Base-by-base conservation (phyloP, 768 basidiomycete genomes). In the Candolleomyces eurysporus region DNA sequence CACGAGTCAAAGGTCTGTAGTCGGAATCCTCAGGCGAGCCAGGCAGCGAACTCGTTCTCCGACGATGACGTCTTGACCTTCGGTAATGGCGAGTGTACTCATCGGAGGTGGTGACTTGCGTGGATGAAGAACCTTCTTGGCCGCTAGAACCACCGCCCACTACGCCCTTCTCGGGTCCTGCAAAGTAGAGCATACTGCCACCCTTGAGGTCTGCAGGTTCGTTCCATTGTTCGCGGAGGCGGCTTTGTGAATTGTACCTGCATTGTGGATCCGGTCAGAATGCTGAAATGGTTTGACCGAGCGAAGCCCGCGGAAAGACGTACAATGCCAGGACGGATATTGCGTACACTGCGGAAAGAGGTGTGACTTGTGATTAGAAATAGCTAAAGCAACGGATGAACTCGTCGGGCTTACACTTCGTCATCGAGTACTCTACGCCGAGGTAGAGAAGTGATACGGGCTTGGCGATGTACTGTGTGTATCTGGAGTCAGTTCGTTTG, bases 361-460 rank as follows among this genome's bases (percentile, higher is more conserved):
- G 52, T 19, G 30, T 42, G 57, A 51, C 11, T 46, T 21, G 54
- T 43, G 30, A 43, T 46, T 8, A 46, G 45, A 43, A n/a, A 7
- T 39, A n/a, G 7, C 16, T 50, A 31, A 32, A 9, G 36, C 40
- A 31, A 31, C 9, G 14, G n/a, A 32, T 42, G 52, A 16, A 16
- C 32, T 17, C 13, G 11, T 19, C 60, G 46, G 17, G 65, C 74
- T 60, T 51, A 74, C 74, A 54, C 63, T 72, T 66, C 8, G 74
- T 71, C 6, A 71, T 69, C 2, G 72, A 73, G 56, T 73, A 71
- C 42, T 72, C 71, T 61, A 74, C 67, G 21, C 66, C 67, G 13
- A 75, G 62, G 56, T 75, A 75, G 22, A 73, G 63, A 13, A 74
- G 57, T 2, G 73, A 70, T 31, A 67, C 60, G 10, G 73, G 72